A percentile compares a stretch with the other conserved stretches of the same genome.
phyloP scores from a whole-genome alignment of 305 asterid genomes.

The Plantago coronopus region DNA sequence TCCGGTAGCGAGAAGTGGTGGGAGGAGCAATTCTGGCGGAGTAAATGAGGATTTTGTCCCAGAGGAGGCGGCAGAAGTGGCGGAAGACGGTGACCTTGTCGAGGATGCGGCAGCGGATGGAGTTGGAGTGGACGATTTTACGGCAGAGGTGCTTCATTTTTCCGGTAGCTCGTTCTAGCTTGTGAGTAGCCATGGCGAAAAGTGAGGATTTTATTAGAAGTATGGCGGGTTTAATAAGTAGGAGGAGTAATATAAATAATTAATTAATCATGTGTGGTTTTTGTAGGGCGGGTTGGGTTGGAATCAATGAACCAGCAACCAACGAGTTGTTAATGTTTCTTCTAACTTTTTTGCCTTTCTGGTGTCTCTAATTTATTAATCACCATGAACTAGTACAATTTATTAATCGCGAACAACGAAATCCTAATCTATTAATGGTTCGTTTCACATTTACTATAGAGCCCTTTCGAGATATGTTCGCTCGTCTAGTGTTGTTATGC shows the following conservation, averaged over 20 bases:
- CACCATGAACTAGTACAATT: too few relatives aligned
- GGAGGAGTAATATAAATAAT: too few relatives aligned
- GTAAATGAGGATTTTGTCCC: slow-evolving; percentile 61
- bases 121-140: slow-evolving; percentile 56
- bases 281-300: too few relatives aligned
- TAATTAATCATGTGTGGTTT: background rate
- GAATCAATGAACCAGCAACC: too few relatives aligned
- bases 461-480: too few relatives aligned
- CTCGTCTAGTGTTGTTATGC: too few relatives aligned
- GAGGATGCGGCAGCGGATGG: slow-evolving; percentile 52
- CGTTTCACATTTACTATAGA: too few relatives aligned
- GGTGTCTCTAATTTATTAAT: too few relatives aligned
- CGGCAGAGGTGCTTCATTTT: slow-evolving; percentile 60
- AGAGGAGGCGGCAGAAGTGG: slow-evolving; percentile 47
- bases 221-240: background rate
- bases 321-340: too few relatives aligned
- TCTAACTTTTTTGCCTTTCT: too few relatives aligned
- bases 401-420: too few relatives aligned
- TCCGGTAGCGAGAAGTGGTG: slow-evolving; percentile 36
- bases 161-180: slow-evolving; percentile 38
- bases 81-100: slow-evolving; percentile 48
- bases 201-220: background rate
- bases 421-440: too few relatives aligned
- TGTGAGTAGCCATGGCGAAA: slow-evolving; percentile 33
- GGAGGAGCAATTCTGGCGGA: slow-evolving; percentile 38